Conservation (phyloP, 2,329 filamentous ascomycete genomes). For the Emericellopsis atlantica region DNA sequence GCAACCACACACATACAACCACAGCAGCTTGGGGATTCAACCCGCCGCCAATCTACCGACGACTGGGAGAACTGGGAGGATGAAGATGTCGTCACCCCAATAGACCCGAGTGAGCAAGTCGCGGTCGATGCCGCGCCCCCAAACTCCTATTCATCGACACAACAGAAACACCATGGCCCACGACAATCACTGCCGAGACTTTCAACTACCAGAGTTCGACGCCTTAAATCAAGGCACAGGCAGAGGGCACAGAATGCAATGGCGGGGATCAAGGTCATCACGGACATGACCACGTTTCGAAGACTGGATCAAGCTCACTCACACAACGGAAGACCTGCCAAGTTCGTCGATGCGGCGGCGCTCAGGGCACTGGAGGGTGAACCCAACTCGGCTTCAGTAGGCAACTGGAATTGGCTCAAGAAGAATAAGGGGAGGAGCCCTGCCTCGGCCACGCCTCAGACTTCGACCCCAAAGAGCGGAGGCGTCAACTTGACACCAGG, state of each 20-base stretch:
- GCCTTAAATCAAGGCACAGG: constrained; percentile 45
- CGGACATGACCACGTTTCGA: constrained; percentile 47
- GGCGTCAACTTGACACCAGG: constrained; percentile 48
- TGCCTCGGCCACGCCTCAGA: constrained; percentile 12
- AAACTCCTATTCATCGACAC: neutral
- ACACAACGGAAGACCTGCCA: constrained; percentile 23
- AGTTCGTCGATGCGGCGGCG: constrained; percentile 46
- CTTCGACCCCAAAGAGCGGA: constrained; percentile 10
- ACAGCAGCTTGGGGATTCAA: constrained; percentile 7
- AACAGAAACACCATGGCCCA: neutral
- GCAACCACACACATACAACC: constrained; percentile 4
- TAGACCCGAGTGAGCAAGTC: constrained; percentile 23
- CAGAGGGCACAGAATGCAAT: constrained; percentile 48
- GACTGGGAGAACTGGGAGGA: constrained; percentile 45
- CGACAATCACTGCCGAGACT: constrained; percentile 5
- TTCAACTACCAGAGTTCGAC: constrained; percentile 26
- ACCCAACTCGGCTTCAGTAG: constrained; percentile 38
- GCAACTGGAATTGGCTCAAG: constrained; percentile 44
- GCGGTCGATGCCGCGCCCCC: neutral
- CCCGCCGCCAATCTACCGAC: constrained; percentile 13
- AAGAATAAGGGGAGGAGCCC: constrained; percentile 20
- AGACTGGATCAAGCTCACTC: constrained; percentile 15
- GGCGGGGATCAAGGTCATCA: constrained; percentile 56
- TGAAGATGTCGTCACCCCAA: constrained; percentile 27
- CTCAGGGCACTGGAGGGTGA: constrained; percentile 46